A percentile compares a stretch with the other conserved stretches of the same genome.
These are phyloP conservation scores for Eucalyptus regnans DNA, from an alignment of 345 rosid genomes.

Conservation along the genomic window DNA sequence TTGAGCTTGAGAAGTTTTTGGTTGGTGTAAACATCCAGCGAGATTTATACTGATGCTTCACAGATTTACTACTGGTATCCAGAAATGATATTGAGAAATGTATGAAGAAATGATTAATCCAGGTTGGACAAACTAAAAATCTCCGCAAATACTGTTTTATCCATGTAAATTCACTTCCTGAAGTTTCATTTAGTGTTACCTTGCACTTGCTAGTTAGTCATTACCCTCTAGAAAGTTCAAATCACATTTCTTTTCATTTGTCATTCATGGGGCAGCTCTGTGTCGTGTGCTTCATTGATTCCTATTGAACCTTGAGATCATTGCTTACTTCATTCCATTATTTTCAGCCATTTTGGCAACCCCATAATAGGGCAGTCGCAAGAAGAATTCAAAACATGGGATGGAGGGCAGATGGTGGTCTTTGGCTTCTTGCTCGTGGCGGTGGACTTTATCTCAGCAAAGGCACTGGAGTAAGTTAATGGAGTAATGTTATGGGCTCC, in stretches of 20 bases:
- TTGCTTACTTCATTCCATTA: background rate
- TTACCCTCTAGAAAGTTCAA: background rate
- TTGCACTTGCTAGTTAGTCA: background rate
- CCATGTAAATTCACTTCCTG: background rate
- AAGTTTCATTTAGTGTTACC: background rate
- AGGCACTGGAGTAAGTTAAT: constrained; percentile 74
- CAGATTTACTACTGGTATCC: background rate
- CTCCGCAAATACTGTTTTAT: background rate
- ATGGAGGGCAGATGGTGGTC: constrained; percentile 98
- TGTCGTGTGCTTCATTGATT: background rate
- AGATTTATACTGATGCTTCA: background rate
- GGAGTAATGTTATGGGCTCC: background rate
- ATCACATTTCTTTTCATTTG: background rate
- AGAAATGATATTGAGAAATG: background rate
- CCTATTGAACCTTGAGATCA: background rate
- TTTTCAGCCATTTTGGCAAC: constrained; percentile 85
- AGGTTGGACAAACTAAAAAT: background rate
- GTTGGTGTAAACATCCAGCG: background rate
- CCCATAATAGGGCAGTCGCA: constrained; percentile 95
- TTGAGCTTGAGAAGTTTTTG: background rate
- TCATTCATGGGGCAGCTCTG: background rate
- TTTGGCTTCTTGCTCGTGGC: constrained; percentile 98
- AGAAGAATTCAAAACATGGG: constrained; percentile 98
- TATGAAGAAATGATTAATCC: background rate
- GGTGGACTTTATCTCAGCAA: constrained; percentile 97